phyloP scores from a whole-genome alignment of 1,139 yeast species.

The Kodamaea derodonti region DNA sequence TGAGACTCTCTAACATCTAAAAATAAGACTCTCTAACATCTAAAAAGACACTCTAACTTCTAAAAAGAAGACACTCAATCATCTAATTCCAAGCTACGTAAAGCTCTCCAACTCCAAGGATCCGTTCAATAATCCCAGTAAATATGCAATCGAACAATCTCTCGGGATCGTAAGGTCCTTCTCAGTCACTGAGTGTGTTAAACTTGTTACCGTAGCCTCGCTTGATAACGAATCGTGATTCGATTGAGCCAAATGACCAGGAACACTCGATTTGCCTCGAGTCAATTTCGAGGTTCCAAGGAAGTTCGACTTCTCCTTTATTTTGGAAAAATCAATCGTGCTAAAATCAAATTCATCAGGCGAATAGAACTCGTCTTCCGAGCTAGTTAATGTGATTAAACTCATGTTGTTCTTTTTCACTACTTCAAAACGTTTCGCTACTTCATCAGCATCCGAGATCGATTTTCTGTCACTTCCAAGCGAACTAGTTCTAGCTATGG shows the following conservation, averaged over 20 bases:
- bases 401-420: conserved; percentile 2
- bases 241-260: background rate
- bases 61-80: no score
- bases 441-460: conserved; percentile 3
- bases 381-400: conserved; percentile 15
- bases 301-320: background rate
- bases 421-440: conserved; percentile 2
- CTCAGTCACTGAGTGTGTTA: conserved; percentile 36
- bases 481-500: background rate
- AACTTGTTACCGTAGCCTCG: conserved; percentile 30
- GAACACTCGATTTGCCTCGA: background rate
- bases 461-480: background rate
- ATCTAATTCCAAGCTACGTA: no score
- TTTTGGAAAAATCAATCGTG: background rate
- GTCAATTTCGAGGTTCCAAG: background rate
- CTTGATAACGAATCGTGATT: conserved; percentile 24
- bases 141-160: conserved; percentile 32
- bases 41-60: no score
- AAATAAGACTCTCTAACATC: no score
- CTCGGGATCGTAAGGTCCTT: conserved; percentile 41
- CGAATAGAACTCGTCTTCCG: conserved; percentile 34
- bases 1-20: no score
- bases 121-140: conserved; percentile 32
- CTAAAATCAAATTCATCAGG: conserved; percentile 23
- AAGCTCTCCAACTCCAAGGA: conserved; percentile 13